Evolutionary conservation across 2,329 filamentous ascomycete genomes (phyloP).

Genomic region (Epichloe sibirici): DNA sequence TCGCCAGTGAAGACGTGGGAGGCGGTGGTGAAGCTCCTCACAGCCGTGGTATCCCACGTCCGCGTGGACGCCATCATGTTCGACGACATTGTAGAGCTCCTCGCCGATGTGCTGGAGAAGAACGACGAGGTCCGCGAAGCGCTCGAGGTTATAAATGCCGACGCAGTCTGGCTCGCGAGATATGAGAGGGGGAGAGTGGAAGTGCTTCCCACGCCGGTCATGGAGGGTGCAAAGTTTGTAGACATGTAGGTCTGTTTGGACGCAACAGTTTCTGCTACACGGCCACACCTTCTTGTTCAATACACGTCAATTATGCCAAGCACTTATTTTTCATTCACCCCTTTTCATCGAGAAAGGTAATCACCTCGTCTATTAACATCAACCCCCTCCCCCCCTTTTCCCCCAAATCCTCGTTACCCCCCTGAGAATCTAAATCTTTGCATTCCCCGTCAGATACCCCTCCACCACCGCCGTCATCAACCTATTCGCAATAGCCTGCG

Average conservation of each 20-base stretch:
- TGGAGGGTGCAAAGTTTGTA: conserved; percentile 31
- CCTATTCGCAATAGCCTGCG: conserved; percentile 86
- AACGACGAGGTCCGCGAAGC: conserved; percentile 38
- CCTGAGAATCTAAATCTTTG: conserved; percentile 34
- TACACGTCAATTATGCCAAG: neutral
- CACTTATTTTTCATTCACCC: too few relatives aligned
- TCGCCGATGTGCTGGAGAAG: conserved; percentile 37
- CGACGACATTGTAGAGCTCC: conserved; percentile 55
- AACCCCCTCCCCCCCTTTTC: too few relatives aligned
- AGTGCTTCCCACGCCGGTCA: conserved; percentile 23
- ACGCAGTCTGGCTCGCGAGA: conserved; percentile 63
- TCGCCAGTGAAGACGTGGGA: conserved; percentile 54
- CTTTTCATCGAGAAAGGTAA: too few relatives aligned
- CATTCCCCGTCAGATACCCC: conserved; percentile 50
- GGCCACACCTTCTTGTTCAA: too few relatives aligned
- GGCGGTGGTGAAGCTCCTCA: conserved; percentile 45
- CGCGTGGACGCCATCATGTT: conserved; percentile 55
- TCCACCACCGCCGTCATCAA: conserved; percentile 68
- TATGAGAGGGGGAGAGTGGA: conserved; percentile 33
- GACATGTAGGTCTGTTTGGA: conserved; percentile 11
- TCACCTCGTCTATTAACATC: too few relatives aligned
- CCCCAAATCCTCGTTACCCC: too few relatives aligned
- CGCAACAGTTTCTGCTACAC: too few relatives aligned
- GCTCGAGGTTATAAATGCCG: conserved; percentile 53
- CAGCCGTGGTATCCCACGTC: conserved; percentile 49